Evolutionary conservation across 2,329 filamentous ascomycete species (phyloP).

Genomic region (Clarireedia paspali): DNA sequence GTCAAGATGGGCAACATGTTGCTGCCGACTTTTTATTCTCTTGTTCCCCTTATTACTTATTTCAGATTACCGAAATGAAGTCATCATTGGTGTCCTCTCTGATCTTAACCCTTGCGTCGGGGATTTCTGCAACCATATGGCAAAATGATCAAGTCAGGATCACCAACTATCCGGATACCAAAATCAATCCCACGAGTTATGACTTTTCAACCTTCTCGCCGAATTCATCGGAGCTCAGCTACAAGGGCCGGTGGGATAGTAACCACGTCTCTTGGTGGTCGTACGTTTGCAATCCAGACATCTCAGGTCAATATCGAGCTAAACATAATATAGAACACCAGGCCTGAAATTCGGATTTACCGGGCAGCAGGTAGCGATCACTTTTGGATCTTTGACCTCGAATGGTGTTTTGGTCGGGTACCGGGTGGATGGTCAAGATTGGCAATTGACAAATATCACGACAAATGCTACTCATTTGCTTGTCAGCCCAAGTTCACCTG

Average conservation of each 20-base stretch:
- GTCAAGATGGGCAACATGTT: background rate
- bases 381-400: constrained; percentile 25
- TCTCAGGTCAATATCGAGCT: background rate
- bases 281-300: constrained; percentile 30
- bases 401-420: constrained; percentile 44
- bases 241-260: constrained; percentile 56
- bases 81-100: constrained; percentile 3
- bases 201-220: constrained; percentile 43
- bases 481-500: constrained; percentile 37
- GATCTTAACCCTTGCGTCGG: constrained; percentile 1
- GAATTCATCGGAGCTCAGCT: constrained; percentile 46
- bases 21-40: background rate
- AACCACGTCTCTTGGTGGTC: constrained; percentile 54
- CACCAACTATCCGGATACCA: constrained; percentile 36
- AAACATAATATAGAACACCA: constrained; percentile 29
- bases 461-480: constrained; percentile 48
- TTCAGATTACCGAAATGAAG: constrained; percentile 10
- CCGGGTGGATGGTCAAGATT: constrained; percentile 50
- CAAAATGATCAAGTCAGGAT: constrained; percentile 32
- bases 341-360: constrained; percentile 24
- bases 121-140: constrained; percentile 20
- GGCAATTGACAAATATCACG: constrained; percentile 54
- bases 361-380: constrained; percentile 18
- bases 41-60: background rate
- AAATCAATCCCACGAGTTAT: constrained; percentile 29